These are phyloP conservation scores for Colletotrichum salicis DNA, from an alignment of 2,329 filamentous ascomycete genomes.

Conservation along the genomic window DNA sequence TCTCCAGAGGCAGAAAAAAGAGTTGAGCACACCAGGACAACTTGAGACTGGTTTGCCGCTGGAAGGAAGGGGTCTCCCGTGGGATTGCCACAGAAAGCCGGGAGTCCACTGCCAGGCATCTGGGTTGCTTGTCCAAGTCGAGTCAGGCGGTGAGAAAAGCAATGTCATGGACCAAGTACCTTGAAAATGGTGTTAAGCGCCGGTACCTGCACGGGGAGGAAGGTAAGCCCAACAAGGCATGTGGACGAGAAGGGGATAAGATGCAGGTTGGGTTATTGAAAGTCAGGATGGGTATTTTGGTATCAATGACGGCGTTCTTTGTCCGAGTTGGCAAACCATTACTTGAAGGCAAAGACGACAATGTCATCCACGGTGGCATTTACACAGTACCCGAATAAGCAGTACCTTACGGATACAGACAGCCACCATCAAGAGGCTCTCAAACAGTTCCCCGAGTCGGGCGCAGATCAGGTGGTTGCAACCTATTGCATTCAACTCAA, in stretches of 20 bases:
- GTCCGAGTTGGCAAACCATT: slow-evolving; percentile 7
- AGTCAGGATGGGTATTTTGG: neutral
- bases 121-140: slow-evolving; percentile 26
- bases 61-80: slow-evolving; percentile 30
- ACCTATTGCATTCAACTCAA: too few species aligned
- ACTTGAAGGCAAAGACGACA: neutral
- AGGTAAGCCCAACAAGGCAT: neutral
- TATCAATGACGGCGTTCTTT: neutral
- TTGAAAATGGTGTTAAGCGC: slow-evolving; percentile 6
- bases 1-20: neutral
- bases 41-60: slow-evolving; percentile 24
- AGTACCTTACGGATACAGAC: neutral
- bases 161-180: slow-evolving; percentile 1
- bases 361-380: neutral
- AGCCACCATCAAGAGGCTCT: slow-evolving; percentile 5
- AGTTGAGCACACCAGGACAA: neutral
- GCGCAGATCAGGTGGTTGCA: too few species aligned
- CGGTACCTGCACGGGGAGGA: neutral
- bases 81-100: slow-evolving; percentile 25
- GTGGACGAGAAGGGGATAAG: neutral
- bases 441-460: neutral
- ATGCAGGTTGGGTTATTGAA: neutral
- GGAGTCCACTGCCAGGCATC: slow-evolving; percentile 33
- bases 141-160: slow-evolving; percentile 33
- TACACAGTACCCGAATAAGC: neutral